Evolutionary conservation across 1,139 yeast species (phyloP), one percentile per base, ranked within the genome.

Genomic region (Geotrichum siamense): DNA sequence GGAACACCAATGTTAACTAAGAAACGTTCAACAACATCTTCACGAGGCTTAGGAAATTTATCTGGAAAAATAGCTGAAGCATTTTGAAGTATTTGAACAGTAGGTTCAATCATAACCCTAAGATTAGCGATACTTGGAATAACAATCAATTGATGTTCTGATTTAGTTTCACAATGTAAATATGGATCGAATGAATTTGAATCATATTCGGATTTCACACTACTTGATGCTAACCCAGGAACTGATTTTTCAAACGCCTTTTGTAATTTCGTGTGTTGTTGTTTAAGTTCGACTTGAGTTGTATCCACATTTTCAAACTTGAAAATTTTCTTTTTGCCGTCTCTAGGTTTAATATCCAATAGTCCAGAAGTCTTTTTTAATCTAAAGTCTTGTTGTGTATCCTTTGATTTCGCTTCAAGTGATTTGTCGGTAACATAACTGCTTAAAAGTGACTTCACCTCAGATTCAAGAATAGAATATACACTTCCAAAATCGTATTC

Each of bases 91-190:
- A 80, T 79, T 12, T 74, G 63, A 41, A 80, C 70, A 26, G 80
- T 74, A 41, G 76, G 74, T 47, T 78, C 85, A 47, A 79, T 61
- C 22, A 86, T 74, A 2, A 84, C 74, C 52, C 93, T 74, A 80
- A 87, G 84, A 56, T 87, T 85, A 63, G 82, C 79, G n/a, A 86
- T 74, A 55, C 79, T 79, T 3, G 86, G 78, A 0, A 83, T 79
- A 1, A 84, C 84, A 35, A 89, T 67, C 1, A 82, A 74, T 48
- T 81, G 80, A 45, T 82, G 80, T 51, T 56, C 49, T 19, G 60
- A 49, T 13, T 34, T 40, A 12, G 49, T 40, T 21, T 49, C 49
- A 19, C 38, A 16, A 3, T 49, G 48, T 12, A 48, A 40, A 28
- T 44, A 47, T 2, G 50, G 50, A 15, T 45, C 27, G 50, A 55